These are phyloP conservation scores for Sarocladiaceae sp. DNA, from an alignment of 2,329 filamentous ascomycete genomes.

Conservation along the genomic window DNA sequence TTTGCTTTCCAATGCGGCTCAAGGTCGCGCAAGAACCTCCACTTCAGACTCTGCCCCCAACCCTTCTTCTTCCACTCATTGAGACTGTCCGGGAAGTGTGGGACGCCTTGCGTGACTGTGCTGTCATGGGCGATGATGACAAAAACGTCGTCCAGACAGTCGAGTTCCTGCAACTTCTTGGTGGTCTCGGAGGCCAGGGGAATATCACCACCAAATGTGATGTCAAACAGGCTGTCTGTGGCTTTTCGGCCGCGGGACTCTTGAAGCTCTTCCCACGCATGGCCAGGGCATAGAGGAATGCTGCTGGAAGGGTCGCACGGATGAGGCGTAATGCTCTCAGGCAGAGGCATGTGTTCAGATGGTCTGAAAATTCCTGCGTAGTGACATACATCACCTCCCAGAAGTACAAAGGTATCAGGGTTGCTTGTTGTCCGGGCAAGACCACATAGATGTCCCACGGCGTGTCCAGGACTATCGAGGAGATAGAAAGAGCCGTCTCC, in stretches of 20 bases:
- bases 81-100: conserved; percentile 17
- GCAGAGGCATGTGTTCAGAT: background rate
- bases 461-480: conserved; percentile 18
- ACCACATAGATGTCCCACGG: conserved; percentile 15
- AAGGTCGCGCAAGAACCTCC: conserved; percentile 18
- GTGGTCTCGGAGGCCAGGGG: conserved; percentile 7
- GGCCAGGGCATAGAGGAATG: background rate
- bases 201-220: conserved; percentile 2
- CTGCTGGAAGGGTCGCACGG: background rate
- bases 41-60: conserved; percentile 17
- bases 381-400: conserved; percentile 37
- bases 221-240: conserved; percentile 1
- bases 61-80: conserved; percentile 18
- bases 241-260: background rate
- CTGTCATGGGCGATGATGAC: conserved; percentile 21
- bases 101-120: conserved; percentile 14
- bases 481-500: conserved; percentile 19
- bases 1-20: conserved; percentile 7
- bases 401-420: conserved; percentile 31
- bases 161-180: conserved; percentile 15
- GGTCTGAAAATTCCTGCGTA: conserved; percentile 26
- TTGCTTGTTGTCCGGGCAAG: conserved; percentile 30
- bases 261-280: conserved; percentile 6
- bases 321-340: conserved; percentile 14
- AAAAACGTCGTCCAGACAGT: conserved; percentile 19